Base-by-base conservation (phyloP, 352 stramenopile species). In the Globisporangium emineosum region DNA sequence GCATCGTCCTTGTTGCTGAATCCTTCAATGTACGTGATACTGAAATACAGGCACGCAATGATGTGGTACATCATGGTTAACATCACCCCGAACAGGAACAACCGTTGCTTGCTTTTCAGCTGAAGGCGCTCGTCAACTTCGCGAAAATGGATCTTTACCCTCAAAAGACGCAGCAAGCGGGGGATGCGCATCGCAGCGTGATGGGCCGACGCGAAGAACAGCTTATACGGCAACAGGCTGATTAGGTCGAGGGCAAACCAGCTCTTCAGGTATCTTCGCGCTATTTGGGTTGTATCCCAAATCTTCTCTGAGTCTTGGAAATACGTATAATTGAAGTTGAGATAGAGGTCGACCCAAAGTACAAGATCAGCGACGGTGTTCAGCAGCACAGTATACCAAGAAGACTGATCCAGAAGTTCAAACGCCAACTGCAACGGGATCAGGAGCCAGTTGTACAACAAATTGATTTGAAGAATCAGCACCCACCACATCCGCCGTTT, bases 281-380 rank as follows among this genome's bases (percentile, higher is more conserved):
- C 73, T 12, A 60, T 82, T 23, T 60, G 54, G 2, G 47, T 65
- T 9, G 81, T 79, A 62, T 81, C 73, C 40, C 54, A 70, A 60
- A 90, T 89, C 59, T 88, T 90, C 58, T 90, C 79, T 21, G 78
- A 71, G 47, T 85, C 69, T 42, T 81, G 60, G 17, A 77, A 55
- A 61, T 72, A 90, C 0, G 76, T 72, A 27, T 88, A 62, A 45
- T 88, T 90, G 9, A 87, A 75, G 42, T 83, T 88, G 0, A 83
- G 21, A 55, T 83, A 88, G 1, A 88, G 62, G 43, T 88, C 79
- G 1, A 62, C 29, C 71, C 70, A 84, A 23, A 90, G 49, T 0
- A 71, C 53, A 1, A 86, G 10, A 47, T 90, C 79, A 27, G 75
- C 75, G 17, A 79, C 21, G 2, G 66, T 43, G 45, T 82, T 84